phyloP scores from a whole-genome alignment of 768 basidiomycete species.

The Mycena kentingensis region DNA sequence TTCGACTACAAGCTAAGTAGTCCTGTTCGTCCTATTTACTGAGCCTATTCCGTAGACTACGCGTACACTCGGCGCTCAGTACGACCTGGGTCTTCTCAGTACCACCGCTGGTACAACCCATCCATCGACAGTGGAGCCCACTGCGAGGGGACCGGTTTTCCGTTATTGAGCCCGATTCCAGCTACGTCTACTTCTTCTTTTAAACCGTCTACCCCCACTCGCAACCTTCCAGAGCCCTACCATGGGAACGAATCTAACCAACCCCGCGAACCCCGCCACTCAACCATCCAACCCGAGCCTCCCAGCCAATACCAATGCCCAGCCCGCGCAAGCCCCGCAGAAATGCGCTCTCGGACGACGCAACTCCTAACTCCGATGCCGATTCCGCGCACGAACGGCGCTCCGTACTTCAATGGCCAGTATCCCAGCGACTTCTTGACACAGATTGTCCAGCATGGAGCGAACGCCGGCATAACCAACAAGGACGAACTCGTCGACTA shows the following conservation, averaged over 20 bases:
- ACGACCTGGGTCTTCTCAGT: no score
- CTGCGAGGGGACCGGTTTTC: conserved; percentile 11
- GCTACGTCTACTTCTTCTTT: not conserved
- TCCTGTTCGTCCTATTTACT: no score
- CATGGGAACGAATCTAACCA: not conserved
- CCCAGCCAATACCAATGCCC: no score
- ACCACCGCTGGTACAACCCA: no score
- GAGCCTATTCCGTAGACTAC: no score
- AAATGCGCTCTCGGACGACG: not conserved
- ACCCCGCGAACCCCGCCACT: not conserved
- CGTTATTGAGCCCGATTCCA: no score
- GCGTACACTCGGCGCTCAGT: no score
- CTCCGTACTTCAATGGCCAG: conserved; percentile 2
- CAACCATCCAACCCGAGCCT: not conserved
- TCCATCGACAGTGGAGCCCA: conserved; percentile 19
- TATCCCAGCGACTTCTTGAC: not conserved
- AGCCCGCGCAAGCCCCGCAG: no score
- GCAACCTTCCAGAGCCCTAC: not conserved
- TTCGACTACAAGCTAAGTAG: no score
- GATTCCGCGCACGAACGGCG: not conserved
- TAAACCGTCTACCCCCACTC: not conserved
- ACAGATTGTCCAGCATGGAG: not conserved
- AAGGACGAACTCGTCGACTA: conserved; percentile 8
- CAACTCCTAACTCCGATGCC: conserved; percentile 2
- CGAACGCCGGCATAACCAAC: conserved; percentile 11